phyloP scores from a whole-genome alignment of 169 alveolate genomes.

The Besnoitia besnoiti region DNA sequence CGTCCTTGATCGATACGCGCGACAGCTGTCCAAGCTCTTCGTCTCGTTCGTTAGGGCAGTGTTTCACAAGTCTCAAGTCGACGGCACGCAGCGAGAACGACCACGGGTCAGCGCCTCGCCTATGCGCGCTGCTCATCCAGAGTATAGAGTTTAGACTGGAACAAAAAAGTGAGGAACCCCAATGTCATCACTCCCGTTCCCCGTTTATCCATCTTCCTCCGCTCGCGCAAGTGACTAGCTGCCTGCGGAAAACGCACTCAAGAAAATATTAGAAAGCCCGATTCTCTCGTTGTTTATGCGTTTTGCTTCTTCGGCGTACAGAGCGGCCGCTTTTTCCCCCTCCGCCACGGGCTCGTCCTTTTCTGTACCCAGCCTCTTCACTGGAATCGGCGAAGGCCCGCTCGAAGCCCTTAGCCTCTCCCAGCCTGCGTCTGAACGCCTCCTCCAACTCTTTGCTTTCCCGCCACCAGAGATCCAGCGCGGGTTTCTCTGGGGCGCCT shows the following conservation, averaged over 20 bases:
- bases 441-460: slow-evolving; percentile 50
- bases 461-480: slow-evolving; percentile 63
- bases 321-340: slow-evolving; percentile 87
- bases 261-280: slow-evolving; percentile 74
- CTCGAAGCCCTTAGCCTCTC: slow-evolving; percentile 56
- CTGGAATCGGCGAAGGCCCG: slow-evolving; percentile 79
- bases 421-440: slow-evolving; percentile 60
- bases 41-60: too few species aligned
- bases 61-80: too few species aligned
- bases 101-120: too few species aligned
- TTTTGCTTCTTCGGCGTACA: slow-evolving; percentile 81
- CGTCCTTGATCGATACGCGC: too few species aligned
- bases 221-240: not conserved
- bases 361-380: slow-evolving; percentile 78
- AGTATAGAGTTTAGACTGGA: too few species aligned
- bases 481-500: slow-evolving; percentile 55
- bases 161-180: too few species aligned
- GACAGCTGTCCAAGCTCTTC: too few species aligned
- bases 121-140: too few species aligned
- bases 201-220: not conserved
- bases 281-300: slow-evolving; percentile 78
- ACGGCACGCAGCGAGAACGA: too few species aligned
- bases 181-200: too few species aligned
- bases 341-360: slow-evolving; percentile 81
- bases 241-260: not conserved